Base-by-base conservation (phyloP, 805 yeast species). In the Lachancea sp. region DNA sequence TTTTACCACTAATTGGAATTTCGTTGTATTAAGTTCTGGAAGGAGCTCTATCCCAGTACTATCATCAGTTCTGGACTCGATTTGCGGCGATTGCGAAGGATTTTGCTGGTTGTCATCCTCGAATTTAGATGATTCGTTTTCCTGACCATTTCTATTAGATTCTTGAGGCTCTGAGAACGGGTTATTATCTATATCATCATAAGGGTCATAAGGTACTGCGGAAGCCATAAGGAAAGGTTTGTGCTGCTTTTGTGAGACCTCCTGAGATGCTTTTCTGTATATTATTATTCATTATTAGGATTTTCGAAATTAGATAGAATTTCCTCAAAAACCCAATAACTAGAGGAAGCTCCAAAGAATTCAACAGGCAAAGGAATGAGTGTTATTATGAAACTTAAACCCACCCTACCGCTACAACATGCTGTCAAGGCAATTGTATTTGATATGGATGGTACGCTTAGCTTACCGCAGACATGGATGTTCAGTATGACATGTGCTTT, bases 391-490 rank as follows among this genome's bases (percentile, higher is more conserved):
- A 38, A 34, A 21, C 36, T 43, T 17, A 48, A 23, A 16, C 30
- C 37, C 8, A 21, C 28, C 12, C 11, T 20, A 16, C 25, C 29
- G 2, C 7, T 21, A 5, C 42, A 38, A n/a, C 13, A 7, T 15
- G 42, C 42, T 7, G 26, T 77, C 31, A 66, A 63, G 32, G 85
- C 85, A 0, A 55, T 83, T 5, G 67, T 83, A 1, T 83, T 83
- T 54, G 90, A 83, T 51, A 82, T 83, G 90, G 90, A 83, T 55
- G 89, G 89, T 4, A 83, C 90, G 0, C 54, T 83, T 40, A 77
- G 83, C 47, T 61, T 73, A 11, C 86, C 87, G 1, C 86, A 80
- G 53, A 65, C 71, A 0, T 71, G 75, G 75, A 71, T 71, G 75
- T 71, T 71, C 49, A 58, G 60, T 55, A 45, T n/a, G 59, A 43